These are phyloP conservation scores for Carallia pectinifolia DNA, from an alignment of 345 rosid species.

Conservation along the genomic window DNA sequence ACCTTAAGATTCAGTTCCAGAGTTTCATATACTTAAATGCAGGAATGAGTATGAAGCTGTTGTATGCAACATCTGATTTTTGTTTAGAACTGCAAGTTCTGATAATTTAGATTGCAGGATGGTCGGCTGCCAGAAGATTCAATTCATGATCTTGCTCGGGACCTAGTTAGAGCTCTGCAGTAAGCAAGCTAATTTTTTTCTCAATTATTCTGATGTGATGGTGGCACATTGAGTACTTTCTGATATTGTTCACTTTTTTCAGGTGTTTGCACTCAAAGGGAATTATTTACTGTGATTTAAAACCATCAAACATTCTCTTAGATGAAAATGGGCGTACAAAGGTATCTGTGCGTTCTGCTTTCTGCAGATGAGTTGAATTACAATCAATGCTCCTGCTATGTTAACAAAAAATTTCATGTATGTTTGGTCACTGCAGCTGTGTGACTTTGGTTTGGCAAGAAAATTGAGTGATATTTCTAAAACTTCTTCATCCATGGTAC, in stretches of 20 bases:
- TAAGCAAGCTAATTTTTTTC: slow-evolving; percentile 37
- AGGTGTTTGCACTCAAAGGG: slow-evolving; percentile 92
- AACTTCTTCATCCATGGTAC: slow-evolving; percentile 69
- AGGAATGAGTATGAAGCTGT: background rate
- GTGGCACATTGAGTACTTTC: slow-evolving; percentile 6
- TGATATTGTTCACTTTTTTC: slow-evolving; percentile 14
- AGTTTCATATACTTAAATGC: background rate
- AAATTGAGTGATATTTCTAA: slow-evolving; percentile 70
- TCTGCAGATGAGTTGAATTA: slow-evolving; percentile 1
- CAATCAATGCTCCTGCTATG: slow-evolving; percentile 15
- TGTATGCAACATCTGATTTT: background rate
- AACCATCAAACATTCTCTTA: slow-evolving; percentile 92
- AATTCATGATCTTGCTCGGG: slow-evolving; percentile 68
- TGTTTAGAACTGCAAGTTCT: slow-evolving; percentile 8
- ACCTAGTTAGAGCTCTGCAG: slow-evolving; percentile 81
- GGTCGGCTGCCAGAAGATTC: slow-evolving; percentile 88
- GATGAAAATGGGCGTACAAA: slow-evolving; percentile 90
- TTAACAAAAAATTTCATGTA: background rate
- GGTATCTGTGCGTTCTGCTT: slow-evolving; percentile 38
- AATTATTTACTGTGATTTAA: slow-evolving; percentile 84
- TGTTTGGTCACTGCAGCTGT: slow-evolving; percentile 60
- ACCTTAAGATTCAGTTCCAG: background rate
- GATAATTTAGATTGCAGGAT: slow-evolving; percentile 55
- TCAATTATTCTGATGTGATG: slow-evolving; percentile 4
- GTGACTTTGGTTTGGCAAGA: slow-evolving; percentile 96